These are phyloP conservation scores for Sclerotiophoma versabilis DNA, from an alignment of 2,329 filamentous ascomycete species.

Conservation along the genomic window DNA sequence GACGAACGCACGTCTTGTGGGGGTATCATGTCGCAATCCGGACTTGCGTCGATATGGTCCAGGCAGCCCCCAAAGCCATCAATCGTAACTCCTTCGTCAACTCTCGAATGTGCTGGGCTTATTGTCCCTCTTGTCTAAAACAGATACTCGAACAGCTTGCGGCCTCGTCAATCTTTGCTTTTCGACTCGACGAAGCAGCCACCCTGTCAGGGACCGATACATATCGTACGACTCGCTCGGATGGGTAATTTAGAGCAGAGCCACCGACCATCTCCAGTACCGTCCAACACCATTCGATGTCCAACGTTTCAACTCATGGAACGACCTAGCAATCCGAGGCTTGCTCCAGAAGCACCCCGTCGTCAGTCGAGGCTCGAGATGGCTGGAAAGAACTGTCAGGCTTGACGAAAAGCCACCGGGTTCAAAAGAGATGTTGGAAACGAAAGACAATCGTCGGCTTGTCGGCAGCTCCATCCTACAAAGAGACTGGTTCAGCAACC, in stretches of 20 bases:
- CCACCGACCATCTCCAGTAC: no score
- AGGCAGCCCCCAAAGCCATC: neutral
- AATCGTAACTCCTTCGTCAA: neutral
- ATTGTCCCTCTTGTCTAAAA: no score
- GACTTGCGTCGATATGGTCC: neutral
- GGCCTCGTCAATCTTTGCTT: neutral
- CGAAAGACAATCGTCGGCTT: conserved; percentile 2
- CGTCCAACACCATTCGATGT: no score
- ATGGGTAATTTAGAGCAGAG: no score
- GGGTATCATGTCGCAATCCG: conserved; percentile 6
- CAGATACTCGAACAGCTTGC: no score
- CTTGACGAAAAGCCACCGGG: neutral
- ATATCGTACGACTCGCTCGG: no score
- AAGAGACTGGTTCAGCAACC: conserved; percentile 14
- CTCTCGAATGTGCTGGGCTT: no score
- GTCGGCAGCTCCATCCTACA: conserved; percentile 15
- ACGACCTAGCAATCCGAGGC: no score
- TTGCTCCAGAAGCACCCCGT: no score
- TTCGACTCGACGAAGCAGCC: no score
- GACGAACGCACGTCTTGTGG: conserved; percentile 1
- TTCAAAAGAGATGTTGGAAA: neutral
- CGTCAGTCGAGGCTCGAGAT: neutral
- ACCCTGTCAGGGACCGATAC: no score
- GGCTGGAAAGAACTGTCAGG: neutral
- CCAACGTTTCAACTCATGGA: no score